These are phyloP conservation scores for Lipomyces anomalus DNA, from an alignment of 805 yeast genomes.

Conservation along the genomic window DNA sequence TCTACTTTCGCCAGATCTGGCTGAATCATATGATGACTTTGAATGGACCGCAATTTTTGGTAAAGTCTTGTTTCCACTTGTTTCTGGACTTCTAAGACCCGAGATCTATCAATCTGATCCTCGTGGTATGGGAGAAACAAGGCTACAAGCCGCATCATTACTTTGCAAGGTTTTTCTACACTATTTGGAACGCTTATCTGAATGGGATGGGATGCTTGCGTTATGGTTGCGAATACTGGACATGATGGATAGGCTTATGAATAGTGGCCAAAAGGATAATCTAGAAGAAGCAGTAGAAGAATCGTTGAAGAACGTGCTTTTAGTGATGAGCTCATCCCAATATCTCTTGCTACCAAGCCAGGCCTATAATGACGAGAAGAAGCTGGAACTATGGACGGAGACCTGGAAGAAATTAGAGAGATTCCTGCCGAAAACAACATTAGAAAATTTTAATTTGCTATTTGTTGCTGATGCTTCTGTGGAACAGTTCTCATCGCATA, in stretches of 20 bases:
- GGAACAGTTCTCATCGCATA: too few relatives aligned
- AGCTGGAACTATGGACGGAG: constrained; percentile 33
- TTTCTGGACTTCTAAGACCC: constrained; percentile 59
- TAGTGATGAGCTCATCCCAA: constrained; percentile 35
- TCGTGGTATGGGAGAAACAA: constrained; percentile 57
- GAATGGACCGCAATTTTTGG: constrained; percentile 50
- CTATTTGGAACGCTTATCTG: constrained; percentile 36
- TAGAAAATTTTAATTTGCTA: constrained; percentile 8
- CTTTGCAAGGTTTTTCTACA: constrained; percentile 61
- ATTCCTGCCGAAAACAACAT: constrained; percentile 35
- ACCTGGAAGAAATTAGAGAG: constrained; percentile 36
- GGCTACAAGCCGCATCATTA: constrained; percentile 59
- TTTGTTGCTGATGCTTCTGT: too few relatives aligned
- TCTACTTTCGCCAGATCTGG: constrained; percentile 39
- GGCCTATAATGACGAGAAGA: constrained; percentile 29
- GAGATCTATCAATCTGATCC: constrained; percentile 58
- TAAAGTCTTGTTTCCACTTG: constrained; percentile 66
- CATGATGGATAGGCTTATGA: constrained; percentile 37
- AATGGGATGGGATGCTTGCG: constrained; percentile 28
- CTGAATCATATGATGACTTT: constrained; percentile 17
- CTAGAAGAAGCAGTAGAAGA: constrained; percentile 38
- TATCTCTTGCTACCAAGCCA: constrained; percentile 19
- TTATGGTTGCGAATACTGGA: constrained; percentile 37
- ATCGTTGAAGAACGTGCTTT: constrained; percentile 38
- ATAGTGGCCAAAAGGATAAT: constrained; percentile 36